These are phyloP conservation scores for Gynostemma pentaphyllum DNA, from an alignment of 306 rosid genomes.

Conservation along the genomic window DNA sequence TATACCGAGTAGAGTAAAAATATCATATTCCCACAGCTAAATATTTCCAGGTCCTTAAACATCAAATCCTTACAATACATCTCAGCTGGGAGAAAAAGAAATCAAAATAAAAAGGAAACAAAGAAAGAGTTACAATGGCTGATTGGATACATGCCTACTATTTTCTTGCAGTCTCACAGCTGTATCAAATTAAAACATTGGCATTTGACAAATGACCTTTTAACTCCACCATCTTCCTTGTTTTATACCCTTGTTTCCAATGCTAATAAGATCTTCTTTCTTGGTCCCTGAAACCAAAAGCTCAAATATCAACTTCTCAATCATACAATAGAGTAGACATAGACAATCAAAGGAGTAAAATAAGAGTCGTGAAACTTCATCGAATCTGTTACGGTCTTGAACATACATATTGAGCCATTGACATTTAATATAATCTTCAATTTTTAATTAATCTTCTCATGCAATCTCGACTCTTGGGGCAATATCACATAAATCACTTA, in stretches of 20 bases:
- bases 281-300: slow-evolving; percentile 76
- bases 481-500: no score
- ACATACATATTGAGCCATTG: no score
- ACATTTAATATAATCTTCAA: not conserved
- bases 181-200: not conserved
- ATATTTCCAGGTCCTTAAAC: slow-evolving; percentile 4
- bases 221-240: slow-evolving; percentile 8
- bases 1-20: not conserved
- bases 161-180: not conserved
- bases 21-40: not conserved
- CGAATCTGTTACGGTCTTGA: not conserved
- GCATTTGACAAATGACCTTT: not conserved
- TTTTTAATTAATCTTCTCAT: not conserved
- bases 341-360: not conserved
- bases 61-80: not conserved
- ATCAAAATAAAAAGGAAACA: not conserved
- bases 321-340: slow-evolving; percentile 7
- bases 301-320: not conserved
- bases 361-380: not conserved
- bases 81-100: not conserved
- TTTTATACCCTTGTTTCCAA: slow-evolving; percentile 69
- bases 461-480: not conserved
- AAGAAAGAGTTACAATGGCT: not conserved
- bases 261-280: slow-evolving; percentile 91
- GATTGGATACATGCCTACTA: not conserved